Evolutionary conservation across 768 basidiomycete genomes (phyloP), one percentile per base, ranked within the genome.

Genomic region (Gymnopilus junonius): DNA sequence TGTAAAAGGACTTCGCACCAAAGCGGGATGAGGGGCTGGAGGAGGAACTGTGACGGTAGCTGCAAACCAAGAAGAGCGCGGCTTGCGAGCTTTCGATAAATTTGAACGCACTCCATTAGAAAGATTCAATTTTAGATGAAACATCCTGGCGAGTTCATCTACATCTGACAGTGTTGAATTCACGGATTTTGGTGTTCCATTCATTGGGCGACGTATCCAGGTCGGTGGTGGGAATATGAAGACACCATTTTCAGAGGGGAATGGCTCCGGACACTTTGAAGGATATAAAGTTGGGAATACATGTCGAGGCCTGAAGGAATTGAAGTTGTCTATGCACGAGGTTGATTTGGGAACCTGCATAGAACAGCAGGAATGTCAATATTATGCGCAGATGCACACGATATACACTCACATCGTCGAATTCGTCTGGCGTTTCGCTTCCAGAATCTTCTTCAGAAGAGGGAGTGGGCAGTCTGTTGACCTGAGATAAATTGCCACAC

Each of bases 121-220:
- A 21, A 80, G 48, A n/a, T 59, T 67, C 35, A 78, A 62, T 37
- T 75, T 76, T 1, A 65, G 31, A 0, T 48, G 50, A 27, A 77
- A 73, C 4, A 69, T 61, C 0, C 64, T 29, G 6, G 61, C 45
- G 3, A 77, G 62, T 0, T 71, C 71, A 17, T 75, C 68, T 15
- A 79, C 59, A 25, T 77, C n/a, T n/a, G n/a, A n/a, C n/a, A n/a
- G n/a, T 70, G 4, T n/a, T n/a, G n/a, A n/a, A n/a, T n/a, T n/a
- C n/a, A n/a, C n/a, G n/a, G n/a, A n/a, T n/a, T n/a, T n/a, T n/a
- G n/a, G n/a, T n/a, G n/a, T n/a, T n/a, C n/a, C n/a, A n/a, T n/a
- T n/a, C n/a, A n/a, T 5, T 48, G 2, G 74, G 55, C 12, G 76
- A 70, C 48, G 54, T 70, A 46, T 39, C 80, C 80, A 81, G 4